These are phyloP conservation scores for Sugiyamaella lignohabitans DNA, from an alignment of 805 yeast species.

Conservation along the genomic window DNA sequence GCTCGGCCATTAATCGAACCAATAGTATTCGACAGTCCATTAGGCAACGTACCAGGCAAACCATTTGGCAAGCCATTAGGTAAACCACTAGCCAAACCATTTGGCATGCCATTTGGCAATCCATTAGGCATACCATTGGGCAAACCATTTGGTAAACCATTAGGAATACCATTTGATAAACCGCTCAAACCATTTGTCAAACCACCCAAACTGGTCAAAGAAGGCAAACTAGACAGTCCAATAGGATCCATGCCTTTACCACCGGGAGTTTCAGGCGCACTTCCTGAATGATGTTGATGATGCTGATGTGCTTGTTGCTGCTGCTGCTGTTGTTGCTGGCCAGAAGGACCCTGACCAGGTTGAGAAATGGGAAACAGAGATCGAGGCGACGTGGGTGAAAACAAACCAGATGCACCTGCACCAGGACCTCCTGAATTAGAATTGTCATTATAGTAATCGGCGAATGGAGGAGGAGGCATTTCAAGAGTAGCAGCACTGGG, in stretches of 20 bases:
- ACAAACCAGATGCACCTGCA: conserved; percentile 9
- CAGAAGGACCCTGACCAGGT: conserved; percentile 1
- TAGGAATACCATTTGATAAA: no score
- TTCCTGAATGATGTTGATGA: conserved; percentile 7
- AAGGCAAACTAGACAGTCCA: not conserved
- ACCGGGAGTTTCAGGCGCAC: conserved; percentile 4
- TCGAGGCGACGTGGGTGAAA: conserved; percentile 25
- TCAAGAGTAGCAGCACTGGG: conserved; percentile 9
- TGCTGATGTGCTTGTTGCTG: no score
- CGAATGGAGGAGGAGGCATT: conserved; percentile 15
- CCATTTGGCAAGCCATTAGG: not conserved
- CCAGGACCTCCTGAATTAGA: not conserved
- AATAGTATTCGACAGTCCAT: no score
- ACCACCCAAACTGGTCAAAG: no score
- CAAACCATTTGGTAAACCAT: not conserved
- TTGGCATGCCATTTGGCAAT: not conserved
- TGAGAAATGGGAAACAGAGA: conserved; percentile 16
- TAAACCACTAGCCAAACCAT: no score
- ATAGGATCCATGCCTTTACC: not conserved
- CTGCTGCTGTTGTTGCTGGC: no score
- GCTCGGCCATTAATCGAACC: conserved; percentile 8
- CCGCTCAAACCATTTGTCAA: no score
- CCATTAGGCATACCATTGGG: not conserved
- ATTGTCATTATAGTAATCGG: conserved; percentile 11
- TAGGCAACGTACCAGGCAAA: no score